These are phyloP conservation scores for Leishmania tropica DNA, from an alignment of 208 protist species.

Conservation along the genomic window DNA sequence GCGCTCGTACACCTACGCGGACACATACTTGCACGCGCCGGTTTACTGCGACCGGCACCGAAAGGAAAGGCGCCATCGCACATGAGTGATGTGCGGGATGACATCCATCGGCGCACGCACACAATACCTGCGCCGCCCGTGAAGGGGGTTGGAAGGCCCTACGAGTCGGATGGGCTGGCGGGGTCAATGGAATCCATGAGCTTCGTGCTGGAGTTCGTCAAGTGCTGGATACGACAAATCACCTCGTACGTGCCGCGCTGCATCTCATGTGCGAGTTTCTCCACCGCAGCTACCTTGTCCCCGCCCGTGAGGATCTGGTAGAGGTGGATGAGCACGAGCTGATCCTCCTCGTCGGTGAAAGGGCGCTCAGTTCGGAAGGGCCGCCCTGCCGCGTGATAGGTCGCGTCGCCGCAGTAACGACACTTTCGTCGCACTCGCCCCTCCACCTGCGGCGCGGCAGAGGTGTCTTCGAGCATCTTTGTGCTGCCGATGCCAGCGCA, in stretches of 20 bases:
- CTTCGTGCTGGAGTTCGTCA: conserved; percentile 71
- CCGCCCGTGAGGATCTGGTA: conserved; percentile 65
- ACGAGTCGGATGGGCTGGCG: not conserved
- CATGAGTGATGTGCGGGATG: not conserved
- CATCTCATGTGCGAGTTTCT: conserved; percentile 66
- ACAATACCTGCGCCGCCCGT: not conserved
- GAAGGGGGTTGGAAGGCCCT: not conserved
- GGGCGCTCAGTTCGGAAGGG: conserved; percentile 39
- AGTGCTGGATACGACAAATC: conserved; percentile 69
- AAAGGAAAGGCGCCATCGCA: not conserved
- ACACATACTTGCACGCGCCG: not conserved
- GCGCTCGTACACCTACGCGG: not conserved
- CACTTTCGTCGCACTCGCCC: conserved; percentile 28
- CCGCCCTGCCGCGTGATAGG: conserved; percentile 53
- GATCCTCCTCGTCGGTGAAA: conserved; percentile 71
- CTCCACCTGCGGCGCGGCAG: not conserved
- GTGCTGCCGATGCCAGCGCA: conserved; percentile 73
- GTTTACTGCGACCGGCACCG: not conserved
- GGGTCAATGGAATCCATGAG: conserved; percentile 48
- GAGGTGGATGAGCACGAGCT: conserved; percentile 65
- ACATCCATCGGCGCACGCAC: not conserved
- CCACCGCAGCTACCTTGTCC: conserved; percentile 70
- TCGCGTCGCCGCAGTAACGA: conserved; percentile 60
- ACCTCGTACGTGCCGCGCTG: conserved; percentile 68
- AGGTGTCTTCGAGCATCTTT: conserved; percentile 15